Percentiles rank a stretch among this genome's conserved stretches.
Conservation (phyloP, 2,329 filamentous ascomycete genomes). For the Xylaria sp. region DNA sequence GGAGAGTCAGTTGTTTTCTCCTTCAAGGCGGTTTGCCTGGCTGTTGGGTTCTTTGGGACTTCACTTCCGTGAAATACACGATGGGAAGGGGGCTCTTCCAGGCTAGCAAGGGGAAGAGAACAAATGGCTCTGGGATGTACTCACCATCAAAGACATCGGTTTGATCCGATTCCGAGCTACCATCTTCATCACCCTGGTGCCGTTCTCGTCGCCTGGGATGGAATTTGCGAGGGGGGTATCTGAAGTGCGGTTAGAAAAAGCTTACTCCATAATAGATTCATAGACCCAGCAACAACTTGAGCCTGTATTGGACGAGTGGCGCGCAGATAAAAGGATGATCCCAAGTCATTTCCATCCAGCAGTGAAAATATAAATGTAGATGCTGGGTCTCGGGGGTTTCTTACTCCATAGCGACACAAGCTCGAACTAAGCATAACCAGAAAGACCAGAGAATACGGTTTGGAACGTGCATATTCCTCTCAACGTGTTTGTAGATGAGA, state of each 20-base stretch:
- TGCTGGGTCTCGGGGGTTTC: not conserved
- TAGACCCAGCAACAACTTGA: not conserved
- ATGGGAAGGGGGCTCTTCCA: no score
- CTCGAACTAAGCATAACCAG: slow-evolving; percentile 29
- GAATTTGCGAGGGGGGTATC: slow-evolving; percentile 30
- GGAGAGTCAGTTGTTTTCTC: no score
- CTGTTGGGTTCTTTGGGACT: no score
- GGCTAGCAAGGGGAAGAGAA: no score
- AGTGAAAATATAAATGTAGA: not conserved
- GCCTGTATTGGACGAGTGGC: not conserved
- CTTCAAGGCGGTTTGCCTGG: no score
- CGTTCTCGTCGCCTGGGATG: slow-evolving; percentile 20
- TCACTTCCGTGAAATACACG: no score
- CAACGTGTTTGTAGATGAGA: slow-evolving; percentile 7
- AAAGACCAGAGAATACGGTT: slow-evolving; percentile 29
- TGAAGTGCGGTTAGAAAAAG: slow-evolving; percentile 17
- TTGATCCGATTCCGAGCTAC: no score
- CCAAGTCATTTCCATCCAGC: no score
- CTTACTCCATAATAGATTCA: not conserved
- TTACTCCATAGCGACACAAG: slow-evolving; percentile 30
- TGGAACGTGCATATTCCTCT: not conserved
- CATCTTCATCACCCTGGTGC: not conserved
- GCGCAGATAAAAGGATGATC: no score
- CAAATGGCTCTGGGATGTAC: no score
- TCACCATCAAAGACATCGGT: no score